These are phyloP conservation scores for Agarophyton chilense DNA, from an alignment of 23 red algal genomes.

Conservation along the genomic window DNA sequence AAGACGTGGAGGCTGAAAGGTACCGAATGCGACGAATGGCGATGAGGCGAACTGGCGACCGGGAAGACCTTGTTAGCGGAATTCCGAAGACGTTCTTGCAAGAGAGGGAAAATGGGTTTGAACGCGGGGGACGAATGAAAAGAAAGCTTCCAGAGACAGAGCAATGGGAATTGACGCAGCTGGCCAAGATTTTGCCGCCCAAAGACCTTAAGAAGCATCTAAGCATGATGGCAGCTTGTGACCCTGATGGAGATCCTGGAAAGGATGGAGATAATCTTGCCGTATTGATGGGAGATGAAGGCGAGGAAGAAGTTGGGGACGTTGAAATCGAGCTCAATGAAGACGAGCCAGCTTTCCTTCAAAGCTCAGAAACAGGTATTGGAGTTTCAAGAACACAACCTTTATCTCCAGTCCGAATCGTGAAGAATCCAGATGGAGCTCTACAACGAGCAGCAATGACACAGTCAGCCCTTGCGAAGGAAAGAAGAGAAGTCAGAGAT, in stretches of 20 bases:
- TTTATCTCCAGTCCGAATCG: constrained; percentile 89
- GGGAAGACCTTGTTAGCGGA: constrained; percentile 34
- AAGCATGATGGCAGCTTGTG: constrained; percentile 14
- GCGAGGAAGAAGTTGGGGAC: constrained; percentile 70
- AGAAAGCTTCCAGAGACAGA: constrained; percentile 80
- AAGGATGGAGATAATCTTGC: constrained; percentile 32
- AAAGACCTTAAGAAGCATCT: constrained; percentile 58
- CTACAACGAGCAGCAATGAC: constrained; percentile 91
- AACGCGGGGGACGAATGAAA: constrained; percentile 33
- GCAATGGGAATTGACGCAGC: constrained; percentile 91
- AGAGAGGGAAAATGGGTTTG: constrained; percentile 26
- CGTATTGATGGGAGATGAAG: constrained; percentile 67
- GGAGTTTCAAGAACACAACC: constrained; percentile 73
- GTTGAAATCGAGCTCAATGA: constrained; percentile 96
- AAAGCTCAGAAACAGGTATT: constrained; percentile 19
- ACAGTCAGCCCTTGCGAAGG: constrained; percentile 86
- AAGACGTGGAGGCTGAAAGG: constrained; percentile 12
- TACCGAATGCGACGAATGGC: constrained; percentile 40
- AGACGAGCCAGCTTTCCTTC: constrained; percentile 83
- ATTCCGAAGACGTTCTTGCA: constrained; percentile 32
- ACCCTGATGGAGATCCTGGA: constrained; percentile 48
- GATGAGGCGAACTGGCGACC: constrained; percentile 20
- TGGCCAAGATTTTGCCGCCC: constrained; percentile 80
- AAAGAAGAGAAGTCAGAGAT: constrained; percentile 84
- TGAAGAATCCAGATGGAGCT: constrained; percentile 94